Evolutionary conservation across 768 basidiomycete genomes (phyloP), one percentile per base, ranked within the genome.

Genomic region (Trametes sanguinea): DNA sequence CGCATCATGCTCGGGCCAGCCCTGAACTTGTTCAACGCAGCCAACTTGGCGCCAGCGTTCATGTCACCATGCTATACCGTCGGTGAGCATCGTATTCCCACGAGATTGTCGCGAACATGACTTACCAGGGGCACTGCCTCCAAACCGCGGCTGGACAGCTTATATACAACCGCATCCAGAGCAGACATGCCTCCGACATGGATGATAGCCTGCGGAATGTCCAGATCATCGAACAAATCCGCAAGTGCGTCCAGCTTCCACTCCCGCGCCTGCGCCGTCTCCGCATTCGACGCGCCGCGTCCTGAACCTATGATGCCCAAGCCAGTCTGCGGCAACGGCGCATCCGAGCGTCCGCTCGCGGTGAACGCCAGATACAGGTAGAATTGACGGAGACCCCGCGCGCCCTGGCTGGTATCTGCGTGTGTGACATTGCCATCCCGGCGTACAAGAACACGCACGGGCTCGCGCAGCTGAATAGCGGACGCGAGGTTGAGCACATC

Each of bases 281-380:
- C 92, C 6, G 92, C 89, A 72, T 80, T 93, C 6, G 88, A 85
- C 27, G 88, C 83, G 17, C 88, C 85, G 64, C 95, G 79, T n/a
- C 95, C 95, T 39, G 92, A 94, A 16, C 95, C 95, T 66, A 97
- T 97, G 61, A 95, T 95, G 6, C 95, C 92, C 46, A 90, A 80
- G 14, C 92, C 90, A 32, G 83, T 82, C 39, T 66, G 53, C 11
- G 70, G 69, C 22, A 69, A 54, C 46, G 71, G 65, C 8, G 66
- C 79, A 58, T 91, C 86, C 29, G 84, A 78, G 46, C 90, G 83
- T 57, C 89, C 86, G 17, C 91, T 89, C 11, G 94, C 92, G 2
- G 94, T 95, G 74, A 98, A 94, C 1, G 96, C 93, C 30, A 98
- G 83, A 72, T 97, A 99, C 42, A 98, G 83, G 76, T 98, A 99